Conservation (phyloP, 352 stramenopile genomes). For the Pythium folliculosum region DNA sequence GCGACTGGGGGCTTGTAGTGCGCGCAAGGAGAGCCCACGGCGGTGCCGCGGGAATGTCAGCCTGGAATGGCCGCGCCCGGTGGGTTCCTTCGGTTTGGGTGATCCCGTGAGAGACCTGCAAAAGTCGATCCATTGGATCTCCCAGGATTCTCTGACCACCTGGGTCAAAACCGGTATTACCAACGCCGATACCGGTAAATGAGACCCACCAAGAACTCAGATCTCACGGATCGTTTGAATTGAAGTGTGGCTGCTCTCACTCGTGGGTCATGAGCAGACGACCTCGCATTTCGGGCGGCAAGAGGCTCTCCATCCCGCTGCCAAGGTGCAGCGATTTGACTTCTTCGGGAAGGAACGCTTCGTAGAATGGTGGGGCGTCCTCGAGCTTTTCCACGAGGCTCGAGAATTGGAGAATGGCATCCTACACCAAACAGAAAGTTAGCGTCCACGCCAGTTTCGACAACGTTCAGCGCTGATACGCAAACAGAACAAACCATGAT, state of each 20-base stretch:
- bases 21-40: background rate
- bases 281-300: constrained; percentile 6
- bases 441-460: too few relatives aligned
- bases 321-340: background rate
- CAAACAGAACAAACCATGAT: constrained; percentile 48
- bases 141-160: constrained; percentile 21
- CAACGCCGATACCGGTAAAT: constrained; percentile 5
- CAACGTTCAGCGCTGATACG: too few relatives aligned
- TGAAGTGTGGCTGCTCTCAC: too few relatives aligned
- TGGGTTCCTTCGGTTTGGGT: background rate
- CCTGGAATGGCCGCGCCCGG: background rate
- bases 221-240: too few relatives aligned
- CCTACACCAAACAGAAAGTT: too few relatives aligned
- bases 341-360: constrained; percentile 27
- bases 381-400: constrained; percentile 55
- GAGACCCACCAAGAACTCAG: background rate
- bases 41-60: background rate
- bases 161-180: constrained; percentile 6
- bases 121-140: background rate
- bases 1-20: background rate
- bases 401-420: constrained; percentile 63
- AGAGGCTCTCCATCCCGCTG: constrained; percentile 2
- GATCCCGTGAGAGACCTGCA: background rate
- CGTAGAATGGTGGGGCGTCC: constrained; percentile 49
- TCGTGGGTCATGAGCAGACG: too few relatives aligned